Evolutionary conservation across 768 basidiomycete genomes (phyloP), one percentile per base, ranked within the genome.

Genomic region (Pleurotus cornucopiae): DNA sequence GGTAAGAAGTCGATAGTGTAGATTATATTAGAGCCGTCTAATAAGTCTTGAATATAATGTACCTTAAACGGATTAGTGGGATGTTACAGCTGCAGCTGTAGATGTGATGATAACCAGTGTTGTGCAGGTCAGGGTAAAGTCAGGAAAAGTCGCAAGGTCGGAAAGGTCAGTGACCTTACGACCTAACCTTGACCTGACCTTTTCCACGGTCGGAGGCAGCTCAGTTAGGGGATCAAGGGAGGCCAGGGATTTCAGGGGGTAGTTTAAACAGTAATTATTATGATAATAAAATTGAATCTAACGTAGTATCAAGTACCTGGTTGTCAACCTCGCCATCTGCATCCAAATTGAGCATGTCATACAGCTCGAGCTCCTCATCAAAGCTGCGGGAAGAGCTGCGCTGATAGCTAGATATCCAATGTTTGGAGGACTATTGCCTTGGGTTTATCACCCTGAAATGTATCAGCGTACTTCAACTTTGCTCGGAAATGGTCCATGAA

Each of bases 271-370:
- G 6, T n/a, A 14, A 43, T 12, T n/a, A n/a, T 43, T 43, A 43
- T 6, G 41, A 20, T 43, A 43, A 43, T 48, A 49, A 30, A 49
- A 49, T 49, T 4, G 23, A 21, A 26, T 49, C 48, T 26, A 30
- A 26, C 34, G 48, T 49, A 13, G 21, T 49, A 14, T 54, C 60
- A 48, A 55, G 47, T 21, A 47, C 45, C 26, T 47, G 4, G 5
- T 30, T 47, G 48, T 62, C 60, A 1, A 47, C 45, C 13, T 62
- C 60, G 18, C 61, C 61, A 16, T 60, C 57, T n/a, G 61, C 61
- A 58, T 62, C 61, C 46, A 62, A n/a, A 62, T 62, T 57, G 13
- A 62, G 52, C 47, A 62, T 38, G 23, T 62, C 61, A 46, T 62
- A 60, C 3, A 62, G 46, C 37, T 60, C 60, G 18, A 62, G 46